Conservation (phyloP, 257 asterid species). For the Rauvolfia tetraphylla region DNA sequence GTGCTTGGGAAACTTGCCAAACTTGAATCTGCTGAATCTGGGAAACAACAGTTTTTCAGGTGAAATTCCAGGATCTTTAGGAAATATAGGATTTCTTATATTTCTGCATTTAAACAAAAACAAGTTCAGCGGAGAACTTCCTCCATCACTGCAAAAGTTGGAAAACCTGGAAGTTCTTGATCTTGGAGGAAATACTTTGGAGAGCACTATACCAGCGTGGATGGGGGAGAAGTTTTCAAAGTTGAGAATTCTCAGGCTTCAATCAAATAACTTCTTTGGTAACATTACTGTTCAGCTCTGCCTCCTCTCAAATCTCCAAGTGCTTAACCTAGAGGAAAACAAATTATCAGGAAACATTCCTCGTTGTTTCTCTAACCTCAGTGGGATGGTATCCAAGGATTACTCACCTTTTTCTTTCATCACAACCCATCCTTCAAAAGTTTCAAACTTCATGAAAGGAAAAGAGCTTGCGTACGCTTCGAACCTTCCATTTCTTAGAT, state of each 20-base stretch:
- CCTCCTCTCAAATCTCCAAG: slow-evolving; percentile 21
- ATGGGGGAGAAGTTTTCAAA: slow-evolving; percentile 16
- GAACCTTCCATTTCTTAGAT: slow-evolving; percentile 5
- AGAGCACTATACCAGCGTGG: slow-evolving; percentile 24
- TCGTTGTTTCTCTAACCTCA: slow-evolving; percentile 20
- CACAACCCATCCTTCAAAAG: not conserved
- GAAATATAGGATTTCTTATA: slow-evolving; percentile 16
- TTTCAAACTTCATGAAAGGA: slow-evolving; percentile 5
- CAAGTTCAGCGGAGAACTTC: slow-evolving; percentile 5
- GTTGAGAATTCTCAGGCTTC: slow-evolving; percentile 23
- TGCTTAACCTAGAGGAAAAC: slow-evolving; percentile 28
- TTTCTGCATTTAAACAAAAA: slow-evolving; percentile 26
- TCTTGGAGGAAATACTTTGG: not conserved
- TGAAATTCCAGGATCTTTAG: not conserved
- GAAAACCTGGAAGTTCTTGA: slow-evolving; percentile 4
- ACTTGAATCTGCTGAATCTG: too few species aligned
- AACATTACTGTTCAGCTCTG: slow-evolving; percentile 23
- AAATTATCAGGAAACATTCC: slow-evolving; percentile 23
- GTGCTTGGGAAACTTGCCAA: too few species aligned
- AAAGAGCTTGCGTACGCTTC: not conserved
- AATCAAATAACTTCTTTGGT: slow-evolving; percentile 25
- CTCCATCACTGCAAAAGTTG: not conserved
- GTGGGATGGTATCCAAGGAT: slow-evolving; percentile 21
- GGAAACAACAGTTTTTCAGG: too few species aligned
- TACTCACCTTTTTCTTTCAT: not conserved